phyloP scores from a whole-genome alignment of 805 yeast genomes.

The Wickerhamomyces alni region DNA sequence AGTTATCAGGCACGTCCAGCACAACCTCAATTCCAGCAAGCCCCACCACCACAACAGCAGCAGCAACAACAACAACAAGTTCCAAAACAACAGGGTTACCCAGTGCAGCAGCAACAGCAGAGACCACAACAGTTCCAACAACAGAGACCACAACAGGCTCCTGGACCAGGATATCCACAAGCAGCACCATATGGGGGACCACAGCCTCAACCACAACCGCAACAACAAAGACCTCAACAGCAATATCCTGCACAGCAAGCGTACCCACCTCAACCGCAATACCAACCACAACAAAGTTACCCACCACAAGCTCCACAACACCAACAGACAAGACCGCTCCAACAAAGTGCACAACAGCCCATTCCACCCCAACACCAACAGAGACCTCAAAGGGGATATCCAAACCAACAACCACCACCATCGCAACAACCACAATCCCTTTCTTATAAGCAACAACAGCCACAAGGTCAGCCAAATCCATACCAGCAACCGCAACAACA shows the following conservation, averaged over 20 bases:
- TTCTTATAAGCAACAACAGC: slow-evolving; percentile 5
- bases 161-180: too few relatives aligned
- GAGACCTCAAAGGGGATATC: slow-evolving; percentile 2
- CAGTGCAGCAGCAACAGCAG: neutral
- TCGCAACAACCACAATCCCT: slow-evolving; percentile 5
- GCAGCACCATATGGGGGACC: neutral
- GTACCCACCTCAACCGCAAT: slow-evolving; percentile 1
- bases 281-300: slow-evolving; percentile 5
- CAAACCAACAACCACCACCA: slow-evolving; percentile 5
- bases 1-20: slow-evolving; percentile 2
- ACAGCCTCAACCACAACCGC: slow-evolving; percentile 1
- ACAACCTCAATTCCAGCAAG: slow-evolving; percentile 4
- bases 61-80: too few relatives aligned
- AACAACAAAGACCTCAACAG: slow-evolving; percentile 5
- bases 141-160: slow-evolving; percentile 2
- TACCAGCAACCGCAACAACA: slow-evolving; percentile 8
- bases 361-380: slow-evolving; percentile 6
- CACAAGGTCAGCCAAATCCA: slow-evolving; percentile 4
- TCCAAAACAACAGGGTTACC: too few relatives aligned
- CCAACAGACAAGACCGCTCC: slow-evolving; percentile 5
- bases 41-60: slow-evolving; percentile 1
- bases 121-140: slow-evolving; percentile 6
- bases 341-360: slow-evolving; percentile 9
- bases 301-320: slow-evolving; percentile 2
- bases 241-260: neutral